Percentiles rank a stretch among this genome's conserved stretches.
These are phyloP conservation scores for Xylaria scruposa DNA, from an alignment of 495 filamentous ascomycete species.

Conservation along the genomic window DNA sequence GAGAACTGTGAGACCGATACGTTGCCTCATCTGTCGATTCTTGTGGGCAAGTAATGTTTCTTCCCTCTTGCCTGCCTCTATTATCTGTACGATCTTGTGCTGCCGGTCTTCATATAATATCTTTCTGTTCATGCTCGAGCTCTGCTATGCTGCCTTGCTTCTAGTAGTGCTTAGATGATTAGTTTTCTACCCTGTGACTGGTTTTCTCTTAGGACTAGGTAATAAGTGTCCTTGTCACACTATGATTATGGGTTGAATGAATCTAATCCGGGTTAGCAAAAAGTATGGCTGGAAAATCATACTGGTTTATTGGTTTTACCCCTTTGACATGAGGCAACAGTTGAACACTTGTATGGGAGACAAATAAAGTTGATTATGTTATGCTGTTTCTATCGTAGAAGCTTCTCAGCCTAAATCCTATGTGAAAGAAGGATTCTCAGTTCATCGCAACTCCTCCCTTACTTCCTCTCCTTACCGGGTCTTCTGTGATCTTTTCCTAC, in stretches of 20 bases:
- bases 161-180: neutral
- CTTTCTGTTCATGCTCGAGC: neutral
- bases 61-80: neutral
- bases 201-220: neutral
- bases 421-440: neutral
- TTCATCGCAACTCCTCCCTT: neutral
- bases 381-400: neutral
- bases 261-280: no score
- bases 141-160: neutral
- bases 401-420: neutral
- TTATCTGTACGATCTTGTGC: neutral
- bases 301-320: neutral
- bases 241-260: no score
- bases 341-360: neutral
- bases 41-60: neutral
- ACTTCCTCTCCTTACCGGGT: neutral
- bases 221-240: neutral
- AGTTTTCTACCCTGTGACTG: neutral
- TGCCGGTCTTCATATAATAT: neutral
- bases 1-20: neutral
- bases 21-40: neutral
- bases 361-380: neutral
- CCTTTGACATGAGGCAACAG: neutral
- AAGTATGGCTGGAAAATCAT: no score
- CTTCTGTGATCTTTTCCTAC: neutral